These are phyloP conservation scores for Fraxinus dipetala DNA, from an alignment of 305 asterid genomes.

Conservation along the genomic window DNA sequence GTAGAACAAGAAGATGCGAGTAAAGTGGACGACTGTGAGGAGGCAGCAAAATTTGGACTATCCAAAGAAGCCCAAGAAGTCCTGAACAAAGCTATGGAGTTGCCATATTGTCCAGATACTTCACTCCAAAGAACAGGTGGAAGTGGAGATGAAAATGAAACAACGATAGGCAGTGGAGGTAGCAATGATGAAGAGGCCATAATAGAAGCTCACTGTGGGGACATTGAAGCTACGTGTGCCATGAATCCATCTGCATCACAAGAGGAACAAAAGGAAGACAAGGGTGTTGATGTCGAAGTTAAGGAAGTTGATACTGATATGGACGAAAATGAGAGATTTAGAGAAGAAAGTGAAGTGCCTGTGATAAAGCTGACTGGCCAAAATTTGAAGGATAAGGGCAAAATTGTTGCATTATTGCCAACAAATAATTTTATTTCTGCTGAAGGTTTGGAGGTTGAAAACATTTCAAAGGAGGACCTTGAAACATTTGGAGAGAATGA, in stretches of 20 bases:
- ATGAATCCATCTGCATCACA: slow-evolving; percentile 38
- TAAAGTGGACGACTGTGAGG: slow-evolving; percentile 33
- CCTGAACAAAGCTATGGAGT: slow-evolving; percentile 31
- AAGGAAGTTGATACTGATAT: slow-evolving; percentile 36
- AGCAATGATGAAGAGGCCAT: slow-evolving; percentile 33
- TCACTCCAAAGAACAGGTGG: slow-evolving; percentile 26
- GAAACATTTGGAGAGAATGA: slow-evolving; percentile 43
- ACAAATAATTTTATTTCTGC: slow-evolving; percentile 27
- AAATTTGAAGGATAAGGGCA: slow-evolving; percentile 64
- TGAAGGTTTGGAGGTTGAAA: slow-evolving; percentile 44
- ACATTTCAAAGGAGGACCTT: slow-evolving; percentile 35
- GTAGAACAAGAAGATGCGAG: slow-evolving; percentile 35
- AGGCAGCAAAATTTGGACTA: slow-evolving; percentile 37
- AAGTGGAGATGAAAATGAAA: slow-evolving; percentile 35
- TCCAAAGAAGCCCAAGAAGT: slow-evolving; percentile 39
- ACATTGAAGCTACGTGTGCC: slow-evolving; percentile 36
- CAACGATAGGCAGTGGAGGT: slow-evolving; percentile 31
- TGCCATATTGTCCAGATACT: slow-evolving; percentile 37
- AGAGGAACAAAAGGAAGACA: slow-evolving; percentile 46
- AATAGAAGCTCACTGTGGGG: slow-evolving; percentile 40
- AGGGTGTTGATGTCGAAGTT: slow-evolving; percentile 29
- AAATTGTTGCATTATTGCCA: slow-evolving; percentile 47
- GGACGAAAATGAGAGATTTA: slow-evolving; percentile 31
- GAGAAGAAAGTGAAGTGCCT: slow-evolving; percentile 40
- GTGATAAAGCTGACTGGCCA: slow-evolving; percentile 33